Evolutionary conservation across 2,329 filamentous ascomycete genomes (phyloP), one percentile per base, ranked within the genome.

Genomic region (Trichoderma harzianum): DNA sequence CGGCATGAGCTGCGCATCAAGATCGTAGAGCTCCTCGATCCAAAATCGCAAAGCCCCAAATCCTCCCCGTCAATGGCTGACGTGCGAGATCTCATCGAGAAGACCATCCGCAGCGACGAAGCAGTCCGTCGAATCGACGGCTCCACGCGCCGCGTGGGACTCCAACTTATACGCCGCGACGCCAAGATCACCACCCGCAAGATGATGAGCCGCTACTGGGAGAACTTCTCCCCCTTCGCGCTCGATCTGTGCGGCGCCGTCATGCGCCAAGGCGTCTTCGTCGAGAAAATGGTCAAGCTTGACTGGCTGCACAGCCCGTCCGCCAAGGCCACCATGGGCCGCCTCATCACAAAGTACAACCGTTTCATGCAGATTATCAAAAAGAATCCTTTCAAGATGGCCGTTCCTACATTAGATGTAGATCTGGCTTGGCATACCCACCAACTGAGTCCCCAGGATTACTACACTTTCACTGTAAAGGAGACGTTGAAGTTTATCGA

Each of bases 361-460:
- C 86, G 90, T 5, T 94, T 93, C 80, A 82, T 92, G 21, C 62
- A 74, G 0, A 86, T 94, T 74, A 90, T 93, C 79, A 80, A 80
- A 1, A 72, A 77, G 0, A 75, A 89, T 51, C 84, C 84, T 0
- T 74, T 73, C 1, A 78, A 85, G 5, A 82, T 87, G n/a, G 87
- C 85, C 0, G 92, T 94, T 0, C 92, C 92, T 0, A 94, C 92
- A 0, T 83, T 94, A 0, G 92, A 94, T 74, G 85, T 94, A 5
- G 92, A 94, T 77, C 83, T 94, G 0, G 92, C 88, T 0, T 94
- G 92, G 92, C 93, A 97, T 78, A 95, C 92, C 0, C 92, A 95
- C 76, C 92, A 95, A 78, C 87, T 95, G 2, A 87, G 83, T 11
- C 91, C 93, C 0, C 76, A 78, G 4, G 77, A 82, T 7, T 96